These are phyloP conservation scores for Pseudozyma pruni DNA, from an alignment of 1,284 basidiomycete species.

Conservation along the genomic window DNA sequence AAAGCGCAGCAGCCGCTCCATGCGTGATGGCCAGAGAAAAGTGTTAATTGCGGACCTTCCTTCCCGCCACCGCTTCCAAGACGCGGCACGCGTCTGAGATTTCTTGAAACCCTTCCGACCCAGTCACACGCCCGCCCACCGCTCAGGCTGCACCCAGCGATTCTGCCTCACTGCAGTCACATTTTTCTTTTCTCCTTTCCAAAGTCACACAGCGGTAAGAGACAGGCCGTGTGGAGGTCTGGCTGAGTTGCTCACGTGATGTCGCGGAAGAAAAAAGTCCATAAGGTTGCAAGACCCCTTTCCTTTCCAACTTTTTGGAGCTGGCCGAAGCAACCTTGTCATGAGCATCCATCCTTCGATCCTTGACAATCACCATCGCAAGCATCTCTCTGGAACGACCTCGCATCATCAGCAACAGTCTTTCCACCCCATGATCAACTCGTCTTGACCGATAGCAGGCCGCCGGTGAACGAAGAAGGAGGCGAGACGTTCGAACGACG, in stretches of 20 bases:
- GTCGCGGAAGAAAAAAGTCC: conserved; percentile 10
- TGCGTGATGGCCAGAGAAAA: no score
- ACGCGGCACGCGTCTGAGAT: conserved; percentile 31
- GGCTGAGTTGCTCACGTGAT: conserved; percentile 40
- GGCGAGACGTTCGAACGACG: no score
- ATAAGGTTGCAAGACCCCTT: conserved; percentile 14
- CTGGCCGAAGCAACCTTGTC: neutral
- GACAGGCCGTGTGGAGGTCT: conserved; percentile 28
- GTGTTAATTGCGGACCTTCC: conserved; percentile 40
- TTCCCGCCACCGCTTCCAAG: conserved; percentile 16
- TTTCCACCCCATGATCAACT: no score
- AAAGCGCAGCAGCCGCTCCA: neutral
- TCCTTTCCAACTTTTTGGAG: conserved; percentile 11
- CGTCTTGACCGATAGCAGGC: no score
- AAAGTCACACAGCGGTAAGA: no score
- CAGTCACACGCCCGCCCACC: no score
- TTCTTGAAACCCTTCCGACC: neutral
- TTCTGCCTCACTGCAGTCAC: neutral
- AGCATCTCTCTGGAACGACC: no score
- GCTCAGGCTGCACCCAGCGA: no score
- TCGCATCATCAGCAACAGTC: no score
- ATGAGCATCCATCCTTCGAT: neutral
- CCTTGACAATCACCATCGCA: no score
- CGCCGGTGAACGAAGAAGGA: no score
- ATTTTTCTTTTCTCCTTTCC: no score